Conservation (phyloP, 495 filamentous ascomycete species). For the Talaromyces proteolyticus region DNA sequence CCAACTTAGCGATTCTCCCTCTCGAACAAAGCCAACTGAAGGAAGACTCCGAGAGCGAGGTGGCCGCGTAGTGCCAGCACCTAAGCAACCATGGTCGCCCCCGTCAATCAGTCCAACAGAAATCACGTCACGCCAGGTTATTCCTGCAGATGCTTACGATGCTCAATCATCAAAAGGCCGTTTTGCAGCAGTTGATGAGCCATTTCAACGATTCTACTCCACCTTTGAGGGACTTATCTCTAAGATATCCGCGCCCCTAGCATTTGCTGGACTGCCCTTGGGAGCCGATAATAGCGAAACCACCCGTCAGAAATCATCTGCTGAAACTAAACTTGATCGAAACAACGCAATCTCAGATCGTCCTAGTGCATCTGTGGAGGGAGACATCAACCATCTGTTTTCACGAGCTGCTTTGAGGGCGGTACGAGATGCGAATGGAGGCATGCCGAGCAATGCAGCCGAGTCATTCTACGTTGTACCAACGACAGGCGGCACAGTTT, state of each 20-base stretch:
- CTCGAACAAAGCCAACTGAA: slow-evolving; percentile 37
- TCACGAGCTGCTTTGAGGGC: slow-evolving; percentile 75
- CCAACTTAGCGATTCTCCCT: slow-evolving; percentile 55
- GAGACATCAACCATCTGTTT: slow-evolving; percentile 71
- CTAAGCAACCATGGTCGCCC: slow-evolving; percentile 32
- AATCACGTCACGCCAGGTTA: slow-evolving; percentile 28
- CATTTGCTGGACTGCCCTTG: slow-evolving; percentile 86
- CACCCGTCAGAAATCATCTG: slow-evolving; percentile 31
- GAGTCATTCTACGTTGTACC: slow-evolving; percentile 97
- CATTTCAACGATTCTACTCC: slow-evolving; percentile 84
- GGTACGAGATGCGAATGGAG: slow-evolving; percentile 42
- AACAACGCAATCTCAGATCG: slow-evolving; percentile 32
- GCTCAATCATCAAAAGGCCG: slow-evolving; percentile 8
- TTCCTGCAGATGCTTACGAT: slow-evolving; percentile 18
- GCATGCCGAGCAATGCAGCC: slow-evolving; percentile 39
- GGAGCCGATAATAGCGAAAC: slow-evolving; percentile 43
- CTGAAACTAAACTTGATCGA: slow-evolving; percentile 31
- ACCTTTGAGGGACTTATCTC: slow-evolving; percentile 81
- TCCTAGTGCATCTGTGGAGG: slow-evolving; percentile 40
- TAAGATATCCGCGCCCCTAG: slow-evolving; percentile 78
- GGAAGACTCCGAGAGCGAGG: slow-evolving; percentile 21
- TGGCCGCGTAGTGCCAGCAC: slow-evolving; percentile 16
- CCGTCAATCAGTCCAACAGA: slow-evolving; percentile 27
- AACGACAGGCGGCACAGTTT: slow-evolving; percentile 77
- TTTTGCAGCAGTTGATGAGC: slow-evolving; percentile 52